Conservation (phyloP, 129 eudicot species). For the Arctium minus region DNA sequence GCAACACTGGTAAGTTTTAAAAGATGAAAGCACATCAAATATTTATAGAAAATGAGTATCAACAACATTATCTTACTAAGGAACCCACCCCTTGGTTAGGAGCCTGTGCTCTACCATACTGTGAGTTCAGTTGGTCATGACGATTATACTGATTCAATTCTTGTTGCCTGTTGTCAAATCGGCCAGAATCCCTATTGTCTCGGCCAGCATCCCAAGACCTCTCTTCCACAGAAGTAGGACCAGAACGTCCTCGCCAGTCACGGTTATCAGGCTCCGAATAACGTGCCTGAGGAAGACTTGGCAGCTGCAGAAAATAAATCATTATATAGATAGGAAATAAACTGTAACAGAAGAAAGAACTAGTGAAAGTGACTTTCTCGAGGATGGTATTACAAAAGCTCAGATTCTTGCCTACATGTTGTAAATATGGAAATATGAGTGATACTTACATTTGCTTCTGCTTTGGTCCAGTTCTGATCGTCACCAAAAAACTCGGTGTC, state of each 20-base stretch:
- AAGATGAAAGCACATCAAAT: not conserved
- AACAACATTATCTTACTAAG: not conserved
- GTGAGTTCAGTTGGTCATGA: conserved; percentile 51
- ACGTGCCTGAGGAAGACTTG: conserved; percentile 49
- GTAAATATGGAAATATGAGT: not conserved
- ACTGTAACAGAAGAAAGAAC: not conserved
- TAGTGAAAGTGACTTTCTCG: not conserved
- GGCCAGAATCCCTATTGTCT: conserved; percentile 45
- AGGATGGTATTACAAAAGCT: not conserved
- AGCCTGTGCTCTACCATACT: conserved; percentile 47
- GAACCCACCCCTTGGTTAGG: conserved; percentile 57
- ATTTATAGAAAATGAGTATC: not conserved
- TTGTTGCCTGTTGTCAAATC: conserved; percentile 42
- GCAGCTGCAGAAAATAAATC: conserved; percentile 27
- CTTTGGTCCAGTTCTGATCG: conserved; percentile 58
- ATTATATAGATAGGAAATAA: not conserved
- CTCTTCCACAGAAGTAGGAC: conserved; percentile 49
- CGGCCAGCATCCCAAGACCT: conserved; percentile 58
- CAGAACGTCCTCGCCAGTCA: conserved; percentile 75
- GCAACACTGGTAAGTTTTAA: not conserved
- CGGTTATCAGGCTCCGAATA: conserved; percentile 72
- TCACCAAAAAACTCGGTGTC: conserved; percentile 56
- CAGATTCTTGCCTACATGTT: not conserved
- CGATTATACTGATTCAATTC: conserved; percentile 48
- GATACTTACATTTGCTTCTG: conserved; percentile 50